These are phyloP conservation scores for Rosa multiflora DNA, from an alignment of 306 rosid genomes.

Conservation along the genomic window DNA sequence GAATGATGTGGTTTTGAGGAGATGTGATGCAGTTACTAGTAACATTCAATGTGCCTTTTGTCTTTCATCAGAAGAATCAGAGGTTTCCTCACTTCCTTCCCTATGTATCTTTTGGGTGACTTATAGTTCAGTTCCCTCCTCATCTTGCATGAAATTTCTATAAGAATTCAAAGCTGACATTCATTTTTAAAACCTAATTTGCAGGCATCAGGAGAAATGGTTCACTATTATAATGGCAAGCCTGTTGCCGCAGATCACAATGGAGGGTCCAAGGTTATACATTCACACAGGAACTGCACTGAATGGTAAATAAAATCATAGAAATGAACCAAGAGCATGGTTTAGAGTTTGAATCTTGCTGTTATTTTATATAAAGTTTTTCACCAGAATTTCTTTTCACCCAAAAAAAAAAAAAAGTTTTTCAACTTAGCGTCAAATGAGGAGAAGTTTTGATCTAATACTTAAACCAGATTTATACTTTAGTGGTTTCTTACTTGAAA, in stretches of 20 bases:
- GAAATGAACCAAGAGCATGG: not conserved
- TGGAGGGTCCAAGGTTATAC: slow-evolving; percentile 61
- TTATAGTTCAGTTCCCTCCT: not conserved
- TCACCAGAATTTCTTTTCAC: not conserved
- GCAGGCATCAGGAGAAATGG: slow-evolving; percentile 74
- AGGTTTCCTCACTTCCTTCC: slow-evolving; percentile 45
- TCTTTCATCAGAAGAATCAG: slow-evolving; percentile 71
- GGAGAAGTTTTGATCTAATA: not conserved
- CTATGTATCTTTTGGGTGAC: slow-evolving; percentile 2
- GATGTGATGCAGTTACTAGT: slow-evolving; percentile 42
- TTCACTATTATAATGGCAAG: slow-evolving; percentile 62
- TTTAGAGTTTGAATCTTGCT: not conserved
- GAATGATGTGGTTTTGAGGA: slow-evolving; percentile 36
- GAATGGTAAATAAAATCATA: slow-evolving; percentile 66
- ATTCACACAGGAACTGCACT: slow-evolving; percentile 81
- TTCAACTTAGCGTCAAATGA: not conserved
- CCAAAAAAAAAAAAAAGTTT: not conserved
- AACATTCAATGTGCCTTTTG: slow-evolving; percentile 69
- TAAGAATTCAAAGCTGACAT: slow-evolving; percentile 5
- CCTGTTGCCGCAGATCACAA: slow-evolving; percentile 53
- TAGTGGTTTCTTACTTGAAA: not conserved
- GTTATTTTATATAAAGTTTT: not conserved
- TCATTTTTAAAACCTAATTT: slow-evolving; percentile 21
- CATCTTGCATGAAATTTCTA: slow-evolving; percentile 3
- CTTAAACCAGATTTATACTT: not conserved